These are phyloP conservation scores for Pseudocercospora ulei DNA, from an alignment of 2,329 filamentous ascomycete species.

Conservation along the genomic window DNA sequence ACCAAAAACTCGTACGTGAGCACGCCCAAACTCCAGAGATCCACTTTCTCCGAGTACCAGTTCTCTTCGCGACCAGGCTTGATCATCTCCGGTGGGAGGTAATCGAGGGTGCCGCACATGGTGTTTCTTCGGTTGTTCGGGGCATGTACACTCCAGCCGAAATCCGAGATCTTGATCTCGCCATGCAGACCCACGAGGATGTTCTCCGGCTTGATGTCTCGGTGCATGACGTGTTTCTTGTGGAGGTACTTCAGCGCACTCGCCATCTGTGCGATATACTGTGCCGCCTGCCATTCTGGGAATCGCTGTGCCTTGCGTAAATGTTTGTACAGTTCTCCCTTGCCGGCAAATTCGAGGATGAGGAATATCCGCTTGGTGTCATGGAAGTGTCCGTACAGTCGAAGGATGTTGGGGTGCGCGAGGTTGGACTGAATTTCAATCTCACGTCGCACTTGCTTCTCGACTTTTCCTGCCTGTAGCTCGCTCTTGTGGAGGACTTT, in stretches of 20 bases:
- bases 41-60: conserved; percentile 89
- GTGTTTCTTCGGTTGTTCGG: conserved; percentile 89
- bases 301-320: conserved; percentile 68
- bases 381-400: conserved; percentile 79
- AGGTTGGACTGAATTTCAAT: conserved; percentile 86
- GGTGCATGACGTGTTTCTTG: conserved; percentile 94
- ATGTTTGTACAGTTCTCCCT: conserved; percentile 82
- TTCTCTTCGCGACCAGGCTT: conserved; percentile 68
- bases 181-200: conserved; percentile 93
- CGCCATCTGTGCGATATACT: conserved; percentile 87
- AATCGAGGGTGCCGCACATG: conserved; percentile 95
- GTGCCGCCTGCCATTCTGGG: conserved; percentile 74
- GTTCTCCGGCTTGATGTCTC: conserved; percentile 96
- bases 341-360: conserved; percentile 76
- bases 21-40: conserved; percentile 91
- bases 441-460: conserved; percentile 78
- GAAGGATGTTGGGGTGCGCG: conserved; percentile 73
- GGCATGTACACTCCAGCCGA: conserved; percentile 96
- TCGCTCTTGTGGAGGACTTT: conserved; percentile 82
- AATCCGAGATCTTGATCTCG: conserved; percentile 97
- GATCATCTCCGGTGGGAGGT: conserved; percentile 96
- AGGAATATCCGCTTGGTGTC: conserved; percentile 80
- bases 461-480: conserved; percentile 67
- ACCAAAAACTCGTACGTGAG: conserved; percentile 94
- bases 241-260: conserved; percentile 80